Conservation (phyloP, 2,329 filamentous ascomycete species). For the Ophiostoma novo-ulmi region DNA sequence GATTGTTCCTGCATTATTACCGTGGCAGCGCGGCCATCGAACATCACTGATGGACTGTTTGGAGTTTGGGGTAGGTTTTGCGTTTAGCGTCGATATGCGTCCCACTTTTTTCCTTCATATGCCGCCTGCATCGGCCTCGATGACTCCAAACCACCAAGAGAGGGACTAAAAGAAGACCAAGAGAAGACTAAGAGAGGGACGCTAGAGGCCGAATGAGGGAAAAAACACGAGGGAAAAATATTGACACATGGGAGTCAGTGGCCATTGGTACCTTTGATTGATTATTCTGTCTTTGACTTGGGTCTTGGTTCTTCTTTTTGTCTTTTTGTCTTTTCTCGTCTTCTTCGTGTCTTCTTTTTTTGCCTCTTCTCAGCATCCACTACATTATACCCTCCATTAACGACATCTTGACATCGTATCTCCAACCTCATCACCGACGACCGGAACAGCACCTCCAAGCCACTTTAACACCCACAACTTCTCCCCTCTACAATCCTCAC, state of each 20-base stretch:
- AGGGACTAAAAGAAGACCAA: background rate
- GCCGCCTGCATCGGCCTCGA: slow-evolving; percentile 9
- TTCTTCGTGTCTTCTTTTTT: background rate
- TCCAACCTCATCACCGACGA: background rate
- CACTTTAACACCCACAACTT: background rate
- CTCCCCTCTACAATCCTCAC: slow-evolving; percentile 24
- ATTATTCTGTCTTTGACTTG: background rate
- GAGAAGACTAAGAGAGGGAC: background rate
- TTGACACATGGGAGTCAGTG: background rate
- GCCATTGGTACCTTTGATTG: background rate
- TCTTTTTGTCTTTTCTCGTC: background rate
- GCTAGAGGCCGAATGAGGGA: slow-evolving; percentile 10
- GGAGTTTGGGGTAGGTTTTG: slow-evolving; percentile 1
- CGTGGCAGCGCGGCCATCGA: background rate
- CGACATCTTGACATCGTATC: background rate
- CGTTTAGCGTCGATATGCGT: background rate
- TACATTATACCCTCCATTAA: background rate
- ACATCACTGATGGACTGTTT: background rate
- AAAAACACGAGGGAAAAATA: slow-evolving; percentile 14
- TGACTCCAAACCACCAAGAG: background rate
- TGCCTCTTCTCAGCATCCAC: background rate
- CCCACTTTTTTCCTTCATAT: background rate
- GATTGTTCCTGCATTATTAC: slow-evolving; percentile 9
- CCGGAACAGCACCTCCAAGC: background rate
- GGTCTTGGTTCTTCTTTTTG: background rate